These are phyloP conservation scores for Massarina eburnea DNA, from an alignment of 2,329 filamentous ascomycete species.

Conservation along the genomic window DNA sequence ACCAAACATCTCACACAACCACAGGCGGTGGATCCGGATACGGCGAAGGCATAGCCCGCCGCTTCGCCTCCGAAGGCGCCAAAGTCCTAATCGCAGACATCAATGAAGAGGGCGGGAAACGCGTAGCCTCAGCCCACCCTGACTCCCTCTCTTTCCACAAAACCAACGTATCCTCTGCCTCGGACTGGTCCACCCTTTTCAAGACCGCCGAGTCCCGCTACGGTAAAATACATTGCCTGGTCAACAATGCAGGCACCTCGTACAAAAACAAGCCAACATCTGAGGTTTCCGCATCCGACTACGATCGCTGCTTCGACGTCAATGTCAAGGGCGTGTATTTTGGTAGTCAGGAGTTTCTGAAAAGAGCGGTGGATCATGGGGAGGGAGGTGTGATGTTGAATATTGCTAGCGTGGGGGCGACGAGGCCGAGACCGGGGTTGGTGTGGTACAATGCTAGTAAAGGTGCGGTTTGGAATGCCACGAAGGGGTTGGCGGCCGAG, in stretches of 20 bases:
- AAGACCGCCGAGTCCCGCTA: conserved; percentile 30
- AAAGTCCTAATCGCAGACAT: conserved; percentile 61
- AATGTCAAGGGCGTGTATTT: conserved; percentile 65
- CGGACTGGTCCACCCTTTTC: conserved; percentile 47
- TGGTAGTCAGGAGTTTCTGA: conserved; percentile 57
- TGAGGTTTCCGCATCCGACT: conserved; percentile 63
- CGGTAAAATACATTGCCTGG: conserved; percentile 57
- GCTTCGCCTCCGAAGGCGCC: conserved; percentile 59
- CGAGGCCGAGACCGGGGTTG: conserved; percentile 57
- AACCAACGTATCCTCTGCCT: conserved; percentile 51
- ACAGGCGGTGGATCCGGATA: conserved; percentile 57
- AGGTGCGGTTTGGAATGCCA: conserved; percentile 61
- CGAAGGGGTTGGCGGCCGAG: conserved; percentile 66
- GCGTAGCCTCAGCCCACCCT: conserved; percentile 14
- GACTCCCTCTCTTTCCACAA: conserved; percentile 17
- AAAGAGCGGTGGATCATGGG: conserved; percentile 57
- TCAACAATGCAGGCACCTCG: conserved; percentile 59
- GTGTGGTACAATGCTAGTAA: conserved; percentile 70
- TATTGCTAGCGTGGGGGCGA: conserved; percentile 62
- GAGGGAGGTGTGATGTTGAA: conserved; percentile 61
- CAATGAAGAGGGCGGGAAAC: no score
- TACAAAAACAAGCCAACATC: conserved; percentile 55
- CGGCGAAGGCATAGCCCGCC: conserved; percentile 58
- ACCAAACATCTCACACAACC: background rate
- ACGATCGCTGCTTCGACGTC: conserved; percentile 63